Evolutionary conservation across 352 stramenopile species (phyloP), one percentile per base, ranked within the genome.

Genomic region (Globisporangium recalcitrans): DNA sequence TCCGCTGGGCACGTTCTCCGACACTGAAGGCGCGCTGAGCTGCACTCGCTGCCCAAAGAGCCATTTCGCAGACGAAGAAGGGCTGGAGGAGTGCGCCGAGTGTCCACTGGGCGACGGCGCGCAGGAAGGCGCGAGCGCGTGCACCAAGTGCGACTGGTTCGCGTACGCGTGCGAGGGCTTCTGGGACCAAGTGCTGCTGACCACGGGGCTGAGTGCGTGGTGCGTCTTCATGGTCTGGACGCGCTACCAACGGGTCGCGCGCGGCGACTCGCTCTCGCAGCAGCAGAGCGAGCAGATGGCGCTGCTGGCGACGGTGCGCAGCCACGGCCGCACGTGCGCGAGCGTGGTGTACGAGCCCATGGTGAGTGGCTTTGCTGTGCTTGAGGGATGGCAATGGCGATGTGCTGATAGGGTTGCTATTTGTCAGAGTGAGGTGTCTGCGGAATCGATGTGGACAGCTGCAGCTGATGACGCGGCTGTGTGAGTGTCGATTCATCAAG

Each of bases 81-180:
- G 82, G 24, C 34, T 68, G n/a, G 53, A 63, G 38, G 27, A 53
- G 47, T 91, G 79, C 63, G 54, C 58, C n/a, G 29, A 42, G 27
- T 91, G 81, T 58, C 60, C 64, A 5, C 34, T 63, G 19, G 76
- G 76, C 21, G 42, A 72, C 3, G 81, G 82, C 29, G 58, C 77
- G 5, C 27, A 57, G 16, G 13, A 57, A 5, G 77, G 79, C 11
- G 68, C 81, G 31, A 70, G 57, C 1, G 53, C 40, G 3, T 91
- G 79, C 63, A 60, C 75, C 16, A 38, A 69, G 21, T 91, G 80
- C 60, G 68, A 56, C 34, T 89, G 75, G 64, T 82, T 83, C 46
- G 78, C 72, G 22, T 76, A 76, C 32, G 68, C 59, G 26, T 89
- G 79, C 57, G 58, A 72, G 42, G 74, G 72, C n/a, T 91, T 91